These are phyloP conservation scores for Globisporangium heterothallicum DNA, from an alignment of 352 stramenopile species.

Conservation along the genomic window DNA sequence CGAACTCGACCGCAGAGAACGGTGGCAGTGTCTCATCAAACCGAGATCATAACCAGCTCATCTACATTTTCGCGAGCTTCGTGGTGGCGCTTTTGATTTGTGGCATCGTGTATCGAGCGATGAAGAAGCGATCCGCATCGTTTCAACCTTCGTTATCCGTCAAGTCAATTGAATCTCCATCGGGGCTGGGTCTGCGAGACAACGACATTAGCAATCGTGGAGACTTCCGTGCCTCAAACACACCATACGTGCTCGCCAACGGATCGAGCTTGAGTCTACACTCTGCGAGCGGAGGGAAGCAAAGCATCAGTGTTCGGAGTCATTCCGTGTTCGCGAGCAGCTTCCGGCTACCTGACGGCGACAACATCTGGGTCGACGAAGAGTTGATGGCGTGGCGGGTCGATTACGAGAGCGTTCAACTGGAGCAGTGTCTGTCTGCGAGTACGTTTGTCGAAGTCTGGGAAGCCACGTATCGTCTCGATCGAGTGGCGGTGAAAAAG, in stretches of 20 bases:
- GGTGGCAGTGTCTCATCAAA: neutral
- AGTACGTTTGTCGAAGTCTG: conserved; percentile 36
- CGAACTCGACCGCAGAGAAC: conserved; percentile 5
- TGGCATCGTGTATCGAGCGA: conserved; percentile 10
- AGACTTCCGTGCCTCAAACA: conserved; percentile 1
- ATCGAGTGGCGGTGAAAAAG: conserved; percentile 34
- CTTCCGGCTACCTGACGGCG: conserved; percentile 1
- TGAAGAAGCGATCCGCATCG: neutral
- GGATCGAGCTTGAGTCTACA: conserved; percentile 1
- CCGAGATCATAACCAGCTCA: conserved; percentile 11
- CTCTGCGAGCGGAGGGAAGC: neutral
- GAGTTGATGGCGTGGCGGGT: conserved; percentile 35
- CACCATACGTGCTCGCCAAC: neutral
- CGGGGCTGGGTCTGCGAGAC: conserved; percentile 1
- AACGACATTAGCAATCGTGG: neutral
- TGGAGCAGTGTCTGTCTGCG: conserved; percentile 18
- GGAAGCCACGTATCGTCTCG: conserved; percentile 31
- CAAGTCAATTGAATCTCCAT: conserved; percentile 12
- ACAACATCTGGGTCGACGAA: conserved; percentile 28
- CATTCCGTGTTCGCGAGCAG: conserved; percentile 9
- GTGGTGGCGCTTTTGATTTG: conserved; percentile 27
- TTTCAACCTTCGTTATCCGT: neutral
- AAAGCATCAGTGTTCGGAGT: neutral
- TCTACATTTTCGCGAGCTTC: conserved; percentile 36
- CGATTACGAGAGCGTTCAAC: conserved; percentile 24